A percentile compares a stretch with the other conserved stretches of the same genome.
Conservation (phyloP, 305 asterid genomes). For the Plantago coronopus region DNA sequence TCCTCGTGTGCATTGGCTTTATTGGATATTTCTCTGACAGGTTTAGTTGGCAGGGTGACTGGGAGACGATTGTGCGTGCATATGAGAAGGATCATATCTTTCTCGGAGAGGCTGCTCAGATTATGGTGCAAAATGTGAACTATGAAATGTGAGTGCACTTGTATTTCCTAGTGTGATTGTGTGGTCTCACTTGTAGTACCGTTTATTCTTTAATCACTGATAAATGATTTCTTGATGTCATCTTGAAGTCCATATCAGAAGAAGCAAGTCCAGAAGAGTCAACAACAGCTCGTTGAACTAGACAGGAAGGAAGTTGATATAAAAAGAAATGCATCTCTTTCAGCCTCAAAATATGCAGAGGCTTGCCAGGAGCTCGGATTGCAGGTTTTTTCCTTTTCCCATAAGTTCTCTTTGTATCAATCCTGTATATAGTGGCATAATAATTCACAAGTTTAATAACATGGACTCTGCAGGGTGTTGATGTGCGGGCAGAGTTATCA, state of each 20-base stretch:
- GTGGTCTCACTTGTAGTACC: constrained; percentile 2
- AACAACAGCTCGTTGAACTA: constrained; percentile 84
- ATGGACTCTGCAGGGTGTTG: constrained; percentile 59
- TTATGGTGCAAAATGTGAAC: constrained; percentile 87
- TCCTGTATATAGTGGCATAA: background rate
- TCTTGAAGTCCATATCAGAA: constrained; percentile 75
- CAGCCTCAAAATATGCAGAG: constrained; percentile 84
- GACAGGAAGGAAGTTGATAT: constrained; percentile 91
- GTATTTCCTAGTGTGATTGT: constrained; percentile 1
- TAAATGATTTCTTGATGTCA: constrained; percentile 4
- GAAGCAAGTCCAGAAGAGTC: constrained; percentile 93
- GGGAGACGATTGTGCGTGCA: constrained; percentile 88
- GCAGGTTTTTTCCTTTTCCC: constrained; percentile 54
- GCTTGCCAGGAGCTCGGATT: constrained; percentile 95
- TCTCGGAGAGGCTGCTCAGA: constrained; percentile 97
- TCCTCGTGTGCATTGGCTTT: background rate
- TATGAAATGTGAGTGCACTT: constrained; percentile 73
- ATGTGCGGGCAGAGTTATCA: constrained; percentile 76
- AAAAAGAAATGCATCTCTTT: constrained; percentile 88
- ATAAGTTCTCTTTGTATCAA: constrained; percentile 10
- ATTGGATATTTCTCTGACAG: constrained; percentile 17
- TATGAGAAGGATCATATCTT: constrained; percentile 83
- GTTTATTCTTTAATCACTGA: too few relatives aligned
- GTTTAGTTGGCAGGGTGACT: constrained; percentile 64
- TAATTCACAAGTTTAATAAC: background rate